Evolutionary conservation across 106 monocot species (phyloP), one percentile per base, ranked within the genome.

Genomic region (Allium cepa): DNA sequence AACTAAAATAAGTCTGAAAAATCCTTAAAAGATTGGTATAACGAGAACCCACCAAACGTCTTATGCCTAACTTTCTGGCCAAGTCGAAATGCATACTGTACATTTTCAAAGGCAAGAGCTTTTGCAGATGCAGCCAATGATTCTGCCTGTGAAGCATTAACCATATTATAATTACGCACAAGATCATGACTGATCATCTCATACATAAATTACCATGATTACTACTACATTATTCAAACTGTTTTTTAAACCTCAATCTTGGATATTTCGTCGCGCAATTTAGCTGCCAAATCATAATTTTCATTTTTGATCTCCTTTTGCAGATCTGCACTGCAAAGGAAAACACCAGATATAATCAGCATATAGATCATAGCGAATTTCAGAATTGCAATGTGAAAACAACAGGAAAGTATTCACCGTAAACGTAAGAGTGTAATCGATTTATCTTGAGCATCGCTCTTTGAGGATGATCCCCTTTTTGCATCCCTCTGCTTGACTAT

Each of bases 361-460:
- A 16, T 63, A 46, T 63, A 63, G 14, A 22, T 61, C n/a, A 26
- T 61, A 28, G 7, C 28, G 9, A 17, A 18, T 18, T 10, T 17
- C 3, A 11, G 62, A 62, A 26, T 36, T 11, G 53, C 53, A 55
- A 12, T 55, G 11, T 6, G 11, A 15, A 15, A 11, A 55, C 53
- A 55, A 66, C 5, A 36, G 36, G 36, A 22, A 62, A 56, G 36
- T 11, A 65, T 84, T 83, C 53, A 92, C 97, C 84, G 92, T 45
- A 97, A 52, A 10, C 79, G 78, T 65, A 97, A 71, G 47, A 97
- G 67, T 49, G 76, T 78, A 62, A 97, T 69, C 15, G 78, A 80
- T 71, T 89, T 92, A 79, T 97, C 97, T 58, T 97, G 97, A 72
- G 92, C 92, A 58, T 97, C 86, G 17, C 79, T 92, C 82, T 86